A percentile compares a stretch with the other conserved stretches of the same genome.
Evolutionary conservation across 495 filamentous ascomycete species (phyloP).

Genomic region (Aspergillus hancockii): DNA sequence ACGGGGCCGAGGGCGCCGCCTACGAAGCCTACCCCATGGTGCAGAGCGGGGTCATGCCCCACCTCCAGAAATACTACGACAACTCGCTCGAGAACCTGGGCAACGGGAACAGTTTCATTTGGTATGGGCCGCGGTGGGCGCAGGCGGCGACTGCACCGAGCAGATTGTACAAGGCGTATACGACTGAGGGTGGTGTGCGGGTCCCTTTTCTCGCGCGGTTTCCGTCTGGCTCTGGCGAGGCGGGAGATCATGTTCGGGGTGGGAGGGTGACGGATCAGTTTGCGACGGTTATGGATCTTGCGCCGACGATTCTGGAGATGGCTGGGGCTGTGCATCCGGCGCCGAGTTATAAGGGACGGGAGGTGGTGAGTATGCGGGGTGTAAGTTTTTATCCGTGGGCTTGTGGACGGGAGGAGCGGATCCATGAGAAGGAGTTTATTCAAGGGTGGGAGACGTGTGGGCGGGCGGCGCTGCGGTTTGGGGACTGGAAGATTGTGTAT

Average conservation of each 20-base stretch:
- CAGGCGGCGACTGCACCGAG: conserved; percentile 64
- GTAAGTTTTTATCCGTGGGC: conserved; percentile 47
- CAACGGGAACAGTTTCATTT: conserved; percentile 61
- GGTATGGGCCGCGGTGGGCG: conserved; percentile 67
- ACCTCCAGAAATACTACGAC: conserved; percentile 62
- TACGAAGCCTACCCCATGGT: conserved; percentile 61
- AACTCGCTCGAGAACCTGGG: conserved; percentile 64
- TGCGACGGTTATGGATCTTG: conserved; percentile 65
- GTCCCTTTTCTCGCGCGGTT: conserved; percentile 59
- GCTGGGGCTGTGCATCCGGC: conserved; percentile 61
- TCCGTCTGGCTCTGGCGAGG: conserved; percentile 34
- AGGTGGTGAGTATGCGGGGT: conserved; percentile 62
- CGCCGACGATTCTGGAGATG: conserved; percentile 61
- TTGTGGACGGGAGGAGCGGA: conserved; percentile 29
- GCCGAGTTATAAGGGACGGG: conserved; percentile 55
- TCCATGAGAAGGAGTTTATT: conserved; percentile 51
- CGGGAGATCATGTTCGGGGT: conserved; percentile 21
- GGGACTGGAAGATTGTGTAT: conserved; percentile 52
- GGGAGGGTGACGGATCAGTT: conserved; percentile 55
- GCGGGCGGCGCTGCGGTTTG: conserved; percentile 44
- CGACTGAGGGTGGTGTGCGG: conserved; percentile 61
- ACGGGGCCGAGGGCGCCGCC: conserved; percentile 63
- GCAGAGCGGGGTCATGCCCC: conserved; percentile 51
- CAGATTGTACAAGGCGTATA: conserved; percentile 63
- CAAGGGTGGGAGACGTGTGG: conserved; percentile 52